These are phyloP conservation scores for Globisporangium cederbergense DNA, from an alignment of 352 stramenopile species.

Conservation along the genomic window DNA sequence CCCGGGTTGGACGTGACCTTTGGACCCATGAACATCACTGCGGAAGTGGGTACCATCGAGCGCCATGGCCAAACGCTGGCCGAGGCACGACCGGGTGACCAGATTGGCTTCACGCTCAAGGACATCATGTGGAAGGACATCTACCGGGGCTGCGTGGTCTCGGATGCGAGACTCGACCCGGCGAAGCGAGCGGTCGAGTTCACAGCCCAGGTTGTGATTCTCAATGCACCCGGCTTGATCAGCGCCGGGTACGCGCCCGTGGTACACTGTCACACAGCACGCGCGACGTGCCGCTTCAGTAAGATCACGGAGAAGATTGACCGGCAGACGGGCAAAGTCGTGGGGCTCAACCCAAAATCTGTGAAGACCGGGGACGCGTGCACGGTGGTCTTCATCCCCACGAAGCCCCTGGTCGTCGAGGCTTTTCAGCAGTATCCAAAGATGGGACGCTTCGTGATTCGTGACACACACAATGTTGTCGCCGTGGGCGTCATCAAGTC, in stretches of 20 bases:
- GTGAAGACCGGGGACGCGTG: constrained; percentile 96
- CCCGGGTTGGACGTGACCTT: constrained; percentile 92
- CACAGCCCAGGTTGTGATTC: constrained; percentile 95
- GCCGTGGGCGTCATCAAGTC: constrained; percentile 97
- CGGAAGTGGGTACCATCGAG: constrained; percentile 96
- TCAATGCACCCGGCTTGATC: constrained; percentile 95
- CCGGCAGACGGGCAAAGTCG: constrained; percentile 91
- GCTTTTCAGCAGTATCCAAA: constrained; percentile 96
- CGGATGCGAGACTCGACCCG: constrained; percentile 92
- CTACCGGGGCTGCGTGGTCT: constrained; percentile 92
- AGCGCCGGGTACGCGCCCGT: constrained; percentile 92
- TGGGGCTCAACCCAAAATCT: constrained; percentile 93
- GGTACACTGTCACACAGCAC: constrained; percentile 97
- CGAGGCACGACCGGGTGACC: constrained; percentile 92
- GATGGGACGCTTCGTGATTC: constrained; percentile 94
- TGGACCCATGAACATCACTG: constrained; percentile 75
- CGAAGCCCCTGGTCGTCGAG: constrained; percentile 95
- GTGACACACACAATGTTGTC: constrained; percentile 96
- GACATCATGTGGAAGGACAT: constrained; percentile 95
- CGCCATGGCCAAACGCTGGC: constrained; percentile 94
- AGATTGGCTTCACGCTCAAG: constrained; percentile 98
- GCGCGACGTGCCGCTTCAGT: constrained; percentile 95
- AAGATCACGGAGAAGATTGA: constrained; percentile 97
- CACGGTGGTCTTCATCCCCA: constrained; percentile 93
- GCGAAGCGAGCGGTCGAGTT: constrained; percentile 85